Base-by-base conservation (phyloP, 768 basidiomycete genomes). In the Lactarius vividus region DNA sequence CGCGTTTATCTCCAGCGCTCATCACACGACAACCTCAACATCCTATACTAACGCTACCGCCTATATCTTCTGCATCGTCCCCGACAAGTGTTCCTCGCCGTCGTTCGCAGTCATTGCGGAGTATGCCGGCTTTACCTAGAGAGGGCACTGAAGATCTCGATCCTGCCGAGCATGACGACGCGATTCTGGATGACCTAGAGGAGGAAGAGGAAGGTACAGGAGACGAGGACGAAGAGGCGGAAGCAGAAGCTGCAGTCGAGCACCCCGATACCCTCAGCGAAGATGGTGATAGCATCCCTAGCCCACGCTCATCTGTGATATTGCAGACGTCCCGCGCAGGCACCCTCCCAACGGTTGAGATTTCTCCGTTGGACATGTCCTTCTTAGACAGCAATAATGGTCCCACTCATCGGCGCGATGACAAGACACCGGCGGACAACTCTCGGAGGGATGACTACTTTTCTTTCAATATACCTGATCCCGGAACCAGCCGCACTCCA, bases 131-230 rank as follows among this genome's bases (percentile, higher is more conserved):
- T 16, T 40, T 70, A 39, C 70, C 65, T n/a, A 65, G 35, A 56
- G 74, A 77, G 61, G 80, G 78, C 39, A 72, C 73, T 29, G 78
- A 75, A 33, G 76, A 75, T 26, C 73, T 66, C 49, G 71, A 70
- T 39, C 75, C 75, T 42, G 79, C 76, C 4, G 78, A 76, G n/a
- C 72, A 73, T 37, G 76, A 75, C 2, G 78, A 78, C 3, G 75
- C 71, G 16, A 79, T 80, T 49, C 72, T 77, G 13, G 78, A 75
- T 31, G 73, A 75, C 54, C 40, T 67, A 11, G 71, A 68, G 11
- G 75, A 74, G 52, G 77, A 79, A 33, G 75, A 75, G 16, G 79
- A 78, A 39, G 80, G 79, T 11, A 33, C 52, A 9, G 42, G 16
- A 16, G 69, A 61, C 52, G 66, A 57, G 29, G 61, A 69, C 29